A percentile compares a stretch with the other conserved stretches of the same genome.
These are phyloP conservation scores for Thymus mandschuricus DNA, from an alignment of 257 asterid species.

Conservation along the genomic window DNA sequence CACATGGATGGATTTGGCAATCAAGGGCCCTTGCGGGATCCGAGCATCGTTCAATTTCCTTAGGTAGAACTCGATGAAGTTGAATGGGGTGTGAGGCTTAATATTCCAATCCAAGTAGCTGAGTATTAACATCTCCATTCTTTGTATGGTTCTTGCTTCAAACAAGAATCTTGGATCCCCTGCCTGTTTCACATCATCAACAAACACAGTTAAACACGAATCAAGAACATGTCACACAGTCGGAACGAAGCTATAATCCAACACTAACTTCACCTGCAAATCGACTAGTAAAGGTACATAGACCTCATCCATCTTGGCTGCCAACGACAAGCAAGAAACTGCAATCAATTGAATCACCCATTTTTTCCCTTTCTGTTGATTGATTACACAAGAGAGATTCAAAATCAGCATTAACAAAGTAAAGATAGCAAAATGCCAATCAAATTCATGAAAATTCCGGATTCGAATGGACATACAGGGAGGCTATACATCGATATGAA, in stretches of 20 bases:
- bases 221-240: not conserved
- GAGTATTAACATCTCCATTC: conserved; percentile 80
- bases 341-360: conserved; percentile 70
- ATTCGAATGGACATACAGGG: conserved; percentile 38
- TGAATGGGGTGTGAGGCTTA: conserved; percentile 65
- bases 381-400: conserved; percentile 15
- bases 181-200: conserved; percentile 47
- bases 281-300: conserved; percentile 51
- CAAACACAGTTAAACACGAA: conserved; percentile 6
- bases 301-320: conserved; percentile 75
- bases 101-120: conserved; percentile 70
- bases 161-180: conserved; percentile 58
- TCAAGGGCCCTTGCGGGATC: conserved; percentile 33
- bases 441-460: conserved; percentile 13
- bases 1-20: conserved; percentile 53
- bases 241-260: not conserved
- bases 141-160: conserved; percentile 58
- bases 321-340: conserved; percentile 73
- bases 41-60: conserved; percentile 43
- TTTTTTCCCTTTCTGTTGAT: conserved; percentile 46
- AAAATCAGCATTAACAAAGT: conserved; percentile 21
- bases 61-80: conserved; percentile 62
- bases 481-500: conserved; percentile 48
- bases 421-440: conserved; percentile 24
- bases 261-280: conserved; percentile 59